phyloP scores from a whole-genome alignment of 2,329 filamentous ascomycete genomes.

The Cladophialophora psammophila region DNA sequence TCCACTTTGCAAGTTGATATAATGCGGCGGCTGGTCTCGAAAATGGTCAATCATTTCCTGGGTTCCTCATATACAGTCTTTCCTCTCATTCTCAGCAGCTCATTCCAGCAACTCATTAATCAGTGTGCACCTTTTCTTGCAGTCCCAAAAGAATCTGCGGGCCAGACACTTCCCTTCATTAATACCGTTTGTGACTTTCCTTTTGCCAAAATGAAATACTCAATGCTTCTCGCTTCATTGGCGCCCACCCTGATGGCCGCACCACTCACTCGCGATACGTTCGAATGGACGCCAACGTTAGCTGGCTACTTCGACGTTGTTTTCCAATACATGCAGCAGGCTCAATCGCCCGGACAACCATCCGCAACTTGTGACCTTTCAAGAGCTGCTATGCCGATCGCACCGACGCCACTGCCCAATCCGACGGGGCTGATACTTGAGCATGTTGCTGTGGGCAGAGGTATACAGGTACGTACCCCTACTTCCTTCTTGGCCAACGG shows the following conservation, averaged over 20 bases:
- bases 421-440: conserved; percentile 70
- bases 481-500: neutral
- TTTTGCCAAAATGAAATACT: conserved; percentile 32
- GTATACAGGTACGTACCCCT: conserved; percentile 63
- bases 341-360: conserved; percentile 34
- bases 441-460: conserved; percentile 85
- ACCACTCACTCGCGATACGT: conserved; percentile 45
- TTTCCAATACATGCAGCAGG: conserved; percentile 48
- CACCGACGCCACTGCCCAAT: conserved; percentile 66
- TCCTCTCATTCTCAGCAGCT: conserved; percentile 16
- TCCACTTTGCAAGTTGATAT: conserved; percentile 33
- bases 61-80: conserved; percentile 30
- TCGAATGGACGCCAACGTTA: conserved; percentile 51
- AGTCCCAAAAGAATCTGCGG: conserved; percentile 27
- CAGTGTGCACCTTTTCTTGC: conserved; percentile 29
- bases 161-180: conserved; percentile 26
- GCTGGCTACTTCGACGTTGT: conserved; percentile 51
- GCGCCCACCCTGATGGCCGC: conserved; percentile 46
- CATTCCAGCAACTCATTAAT: conserved; percentile 22
- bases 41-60: conserved; percentile 22
- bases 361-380: conserved; percentile 46
- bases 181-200: neutral
- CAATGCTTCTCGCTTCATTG: conserved; percentile 40
- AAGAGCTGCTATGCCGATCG: conserved; percentile 45
- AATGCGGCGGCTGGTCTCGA: conserved; percentile 34